Percentiles rank a stretch among this genome's conserved stretches.
Conservation (phyloP, 1,139 yeast species). For the Yamadazyma diospyri region DNA sequence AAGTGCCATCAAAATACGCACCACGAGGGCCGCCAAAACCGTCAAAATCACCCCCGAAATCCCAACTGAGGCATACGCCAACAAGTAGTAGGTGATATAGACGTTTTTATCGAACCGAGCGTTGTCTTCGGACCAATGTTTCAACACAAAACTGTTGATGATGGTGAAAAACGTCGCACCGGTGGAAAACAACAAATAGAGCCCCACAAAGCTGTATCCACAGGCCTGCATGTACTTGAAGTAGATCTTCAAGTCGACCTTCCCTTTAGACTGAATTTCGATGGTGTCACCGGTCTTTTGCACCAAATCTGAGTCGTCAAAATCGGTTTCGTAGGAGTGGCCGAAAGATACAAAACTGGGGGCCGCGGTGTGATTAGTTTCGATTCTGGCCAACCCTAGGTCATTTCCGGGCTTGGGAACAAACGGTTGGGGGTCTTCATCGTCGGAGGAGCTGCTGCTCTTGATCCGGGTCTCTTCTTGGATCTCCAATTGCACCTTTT, state of each 20-base stretch:
- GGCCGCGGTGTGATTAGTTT: conserved; percentile 14
- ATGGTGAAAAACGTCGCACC: conserved; percentile 22
- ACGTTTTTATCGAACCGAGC: conserved; percentile 22
- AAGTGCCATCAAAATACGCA: conserved; percentile 33
- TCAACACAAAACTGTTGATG: conserved; percentile 31
- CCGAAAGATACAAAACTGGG: conserved; percentile 23
- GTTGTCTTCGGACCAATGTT: conserved; percentile 37
- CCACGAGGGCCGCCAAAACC: conserved; percentile 25
- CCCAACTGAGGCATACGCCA: conserved; percentile 26
- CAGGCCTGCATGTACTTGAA: conserved; percentile 35
- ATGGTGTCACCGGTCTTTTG: conserved; percentile 26
- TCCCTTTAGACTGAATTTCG: conserved; percentile 30
- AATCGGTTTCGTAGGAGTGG: conserved; percentile 19
- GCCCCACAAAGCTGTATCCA: conserved; percentile 23
- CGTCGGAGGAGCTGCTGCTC: conserved; percentile 3
- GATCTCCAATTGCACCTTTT: conserved; percentile 3
- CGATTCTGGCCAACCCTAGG: conserved; percentile 8
- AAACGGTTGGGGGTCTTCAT: conserved; percentile 9
- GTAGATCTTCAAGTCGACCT: conserved; percentile 31
- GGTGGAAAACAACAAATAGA: conserved; percentile 23
- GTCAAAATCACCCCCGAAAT: conserved; percentile 24
- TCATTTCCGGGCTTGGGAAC: conserved; percentile 8
- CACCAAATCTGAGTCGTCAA: conserved; percentile 13
- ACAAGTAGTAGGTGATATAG: conserved; percentile 22
- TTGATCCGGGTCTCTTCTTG: not conserved